These are phyloP conservation scores for Acanthamoeba healyi DNA, from an alignment of 208 protist genomes.

Conservation along the genomic window DNA sequence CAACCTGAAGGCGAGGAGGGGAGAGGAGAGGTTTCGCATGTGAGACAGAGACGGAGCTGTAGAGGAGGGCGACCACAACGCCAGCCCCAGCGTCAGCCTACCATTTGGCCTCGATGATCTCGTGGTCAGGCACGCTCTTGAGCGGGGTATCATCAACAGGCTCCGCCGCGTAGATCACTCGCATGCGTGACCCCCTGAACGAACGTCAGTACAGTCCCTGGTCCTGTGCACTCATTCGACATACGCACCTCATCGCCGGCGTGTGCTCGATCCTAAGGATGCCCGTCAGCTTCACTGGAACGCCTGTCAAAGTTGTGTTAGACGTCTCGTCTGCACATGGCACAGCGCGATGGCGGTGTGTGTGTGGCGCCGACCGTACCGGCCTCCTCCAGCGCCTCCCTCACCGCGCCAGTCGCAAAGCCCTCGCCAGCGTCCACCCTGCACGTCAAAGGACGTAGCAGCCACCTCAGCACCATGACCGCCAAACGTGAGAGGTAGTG, in stretches of 20 bases:
- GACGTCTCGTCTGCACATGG: no score
- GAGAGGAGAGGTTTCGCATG: no score
- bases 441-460: background rate
- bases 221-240: no score
- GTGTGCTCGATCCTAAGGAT: constrained; percentile 34
- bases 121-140: constrained; percentile 52
- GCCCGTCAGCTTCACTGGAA: constrained; percentile 25
- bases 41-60: background rate
- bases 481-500: background rate
- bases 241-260: constrained; percentile 8
- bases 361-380: background rate
- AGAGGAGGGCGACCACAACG: background rate
- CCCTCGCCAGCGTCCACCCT: constrained; percentile 58
- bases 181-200: constrained; percentile 1
- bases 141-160: constrained; percentile 44
- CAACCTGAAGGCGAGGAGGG: constrained; percentile 1
- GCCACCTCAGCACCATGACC: background rate
- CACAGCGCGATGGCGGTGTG: no score
- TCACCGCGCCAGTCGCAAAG: background rate
- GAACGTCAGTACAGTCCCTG: no score
- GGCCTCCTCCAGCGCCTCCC: constrained; percentile 57
- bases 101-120: constrained; percentile 58
- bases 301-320: no score
- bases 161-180: background rate
- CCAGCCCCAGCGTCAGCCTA: background rate